Percentiles rank a stretch among this genome's conserved stretches.
These are phyloP conservation scores for Sporisorium sorghi DNA, from an alignment of 1,284 basidiomycete species.

Conservation along the genomic window DNA sequence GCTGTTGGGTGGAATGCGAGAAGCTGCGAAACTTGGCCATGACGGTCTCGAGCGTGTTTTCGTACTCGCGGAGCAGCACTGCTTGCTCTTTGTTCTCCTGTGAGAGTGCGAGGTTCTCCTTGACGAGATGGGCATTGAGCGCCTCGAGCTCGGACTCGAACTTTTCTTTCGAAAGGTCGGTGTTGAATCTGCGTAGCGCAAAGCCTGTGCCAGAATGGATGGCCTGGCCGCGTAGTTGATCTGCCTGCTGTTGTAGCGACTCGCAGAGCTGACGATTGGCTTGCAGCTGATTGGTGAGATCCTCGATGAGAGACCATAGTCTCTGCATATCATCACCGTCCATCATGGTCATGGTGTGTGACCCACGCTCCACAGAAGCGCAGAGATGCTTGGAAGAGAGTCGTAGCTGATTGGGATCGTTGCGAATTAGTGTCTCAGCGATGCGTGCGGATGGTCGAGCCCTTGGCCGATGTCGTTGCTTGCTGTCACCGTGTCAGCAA, in stretches of 20 bases:
- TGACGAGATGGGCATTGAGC: slow-evolving; percentile 86
- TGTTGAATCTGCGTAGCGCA: slow-evolving; percentile 86
- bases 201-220: slow-evolving; percentile 81
- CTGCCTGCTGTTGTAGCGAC: slow-evolving; percentile 80
- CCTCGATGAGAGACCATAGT: slow-evolving; percentile 65
- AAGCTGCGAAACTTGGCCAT: slow-evolving; percentile 96
- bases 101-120: slow-evolving; percentile 90
- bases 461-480: not conserved
- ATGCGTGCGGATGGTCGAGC: not conserved
- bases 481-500: not conserved
- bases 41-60: slow-evolving; percentile 91
- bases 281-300: slow-evolving; percentile 76
- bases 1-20: slow-evolving; percentile 89
- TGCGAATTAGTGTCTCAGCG: not conserved
- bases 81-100: slow-evolving; percentile 96
- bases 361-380: not conserved
- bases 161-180: slow-evolving; percentile 91
- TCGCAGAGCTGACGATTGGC: slow-evolving; percentile 84
- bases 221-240: slow-evolving; percentile 79
- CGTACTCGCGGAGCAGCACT: slow-evolving; percentile 89
- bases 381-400: too few species aligned
- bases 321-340: slow-evolving; percentile 63
- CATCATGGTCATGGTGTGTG: slow-evolving; percentile 47
- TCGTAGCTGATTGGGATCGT: not conserved
- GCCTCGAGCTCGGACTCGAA: slow-evolving; percentile 94